Evolutionary conservation across 306 rosid genomes (phyloP).

Genomic region (Parietaria judaica): DNA sequence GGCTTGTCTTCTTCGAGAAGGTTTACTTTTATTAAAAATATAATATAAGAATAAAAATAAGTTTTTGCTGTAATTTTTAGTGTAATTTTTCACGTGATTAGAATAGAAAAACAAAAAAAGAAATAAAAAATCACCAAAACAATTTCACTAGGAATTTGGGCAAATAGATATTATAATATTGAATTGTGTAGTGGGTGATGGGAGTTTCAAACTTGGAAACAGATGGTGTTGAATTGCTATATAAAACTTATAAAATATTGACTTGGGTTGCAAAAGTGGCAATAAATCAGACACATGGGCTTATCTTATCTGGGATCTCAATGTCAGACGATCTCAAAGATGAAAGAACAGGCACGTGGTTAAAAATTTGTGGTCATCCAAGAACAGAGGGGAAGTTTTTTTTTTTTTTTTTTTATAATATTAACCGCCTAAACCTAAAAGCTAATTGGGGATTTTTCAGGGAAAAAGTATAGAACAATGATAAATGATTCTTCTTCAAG

Average conservation of each 20-base stretch:
- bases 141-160: neutral
- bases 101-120: too few species aligned
- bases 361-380: neutral
- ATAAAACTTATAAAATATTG: neutral
- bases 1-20: too few species aligned
- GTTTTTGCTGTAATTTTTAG: too few species aligned
- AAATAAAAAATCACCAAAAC: neutral
- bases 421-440: neutral
- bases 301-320: neutral
- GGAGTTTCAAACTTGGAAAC: conserved; percentile 1
- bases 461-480: neutral
- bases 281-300: conserved; percentile 1
- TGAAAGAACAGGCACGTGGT: neutral
- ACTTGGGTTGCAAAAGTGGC: neutral
- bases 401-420: too few species aligned
- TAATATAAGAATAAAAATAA: too few species aligned
- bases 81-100: too few species aligned
- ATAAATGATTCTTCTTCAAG: conserved; percentile 1
- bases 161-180: neutral
- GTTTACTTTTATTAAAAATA: too few species aligned
- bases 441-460: neutral
- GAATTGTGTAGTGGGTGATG: neutral
- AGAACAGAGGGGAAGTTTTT: neutral
- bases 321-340: neutral
- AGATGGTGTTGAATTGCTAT: neutral